phyloP scores from a whole-genome alignment of 2,329 filamentous ascomycete genomes.

The Nakataea oryzae region DNA sequence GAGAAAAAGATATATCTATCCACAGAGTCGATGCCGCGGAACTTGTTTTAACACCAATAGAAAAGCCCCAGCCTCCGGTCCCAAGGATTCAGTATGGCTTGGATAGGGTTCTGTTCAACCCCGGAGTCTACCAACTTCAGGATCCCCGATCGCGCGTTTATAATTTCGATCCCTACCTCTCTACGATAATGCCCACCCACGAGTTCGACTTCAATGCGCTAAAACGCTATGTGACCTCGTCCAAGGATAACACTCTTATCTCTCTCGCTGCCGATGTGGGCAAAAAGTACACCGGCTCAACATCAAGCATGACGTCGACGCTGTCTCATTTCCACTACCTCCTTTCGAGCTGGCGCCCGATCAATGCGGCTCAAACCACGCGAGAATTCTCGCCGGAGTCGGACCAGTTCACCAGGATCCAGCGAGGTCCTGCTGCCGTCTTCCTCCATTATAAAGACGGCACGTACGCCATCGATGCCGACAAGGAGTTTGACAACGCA shows the following conservation, averaged over 20 bases:
- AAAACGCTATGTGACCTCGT: slow-evolving; percentile 84
- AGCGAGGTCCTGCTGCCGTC: slow-evolving; percentile 63
- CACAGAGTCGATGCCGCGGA: slow-evolving; percentile 11
- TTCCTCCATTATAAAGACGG: slow-evolving; percentile 79
- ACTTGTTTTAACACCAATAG: slow-evolving; percentile 17
- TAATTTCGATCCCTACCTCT: slow-evolving; percentile 94
- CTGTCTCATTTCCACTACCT: slow-evolving; percentile 89
- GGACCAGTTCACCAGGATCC: slow-evolving; percentile 60
- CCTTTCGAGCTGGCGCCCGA: slow-evolving; percentile 68
- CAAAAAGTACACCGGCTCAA: slow-evolving; percentile 86
- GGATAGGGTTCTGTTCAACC: slow-evolving; percentile 90
- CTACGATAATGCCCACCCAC: slow-evolving; percentile 81
- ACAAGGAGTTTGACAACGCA: slow-evolving; percentile 79
- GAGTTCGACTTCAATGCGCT: slow-evolving; percentile 90
- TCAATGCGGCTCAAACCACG: slow-evolving; percentile 60
- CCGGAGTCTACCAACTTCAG: slow-evolving; percentile 83
- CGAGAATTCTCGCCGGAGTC: slow-evolving; percentile 51
- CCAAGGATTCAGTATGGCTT: slow-evolving; percentile 64
- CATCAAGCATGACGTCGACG: slow-evolving; percentile 87
- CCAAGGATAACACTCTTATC: slow-evolving; percentile 65
- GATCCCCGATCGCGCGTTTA: slow-evolving; percentile 80
- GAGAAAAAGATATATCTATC: slow-evolving; percentile 7
- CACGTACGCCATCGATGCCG: slow-evolving; percentile 87
- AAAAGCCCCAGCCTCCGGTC: slow-evolving; percentile 25
- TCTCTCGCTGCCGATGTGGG: slow-evolving; percentile 52